Evolutionary conservation across 148 eudicot species (phyloP).

Genomic region (Camellia granthamiana): DNA sequence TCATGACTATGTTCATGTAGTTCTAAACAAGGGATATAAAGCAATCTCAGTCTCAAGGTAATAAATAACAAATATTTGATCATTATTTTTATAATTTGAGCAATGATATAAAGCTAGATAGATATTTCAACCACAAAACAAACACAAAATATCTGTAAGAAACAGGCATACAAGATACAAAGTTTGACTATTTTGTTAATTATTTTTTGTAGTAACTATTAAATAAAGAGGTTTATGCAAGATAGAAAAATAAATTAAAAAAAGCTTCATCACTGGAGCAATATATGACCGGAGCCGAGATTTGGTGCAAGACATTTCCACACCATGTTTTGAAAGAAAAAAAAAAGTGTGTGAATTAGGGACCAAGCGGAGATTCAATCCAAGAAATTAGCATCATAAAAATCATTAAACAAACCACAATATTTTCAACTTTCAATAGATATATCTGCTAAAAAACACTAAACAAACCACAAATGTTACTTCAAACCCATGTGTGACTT

Average conservation of each 20-base stretch:
- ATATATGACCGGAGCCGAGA: not conserved
- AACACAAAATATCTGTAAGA: not conserved
- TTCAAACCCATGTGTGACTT: too few relatives aligned
- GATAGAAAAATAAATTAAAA: not conserved
- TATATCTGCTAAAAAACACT: too few relatives aligned
- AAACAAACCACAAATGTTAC: too few relatives aligned
- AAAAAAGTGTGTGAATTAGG: too few relatives aligned
- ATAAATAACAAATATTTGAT: not conserved
- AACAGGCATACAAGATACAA: not conserved
- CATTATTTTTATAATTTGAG: not conserved
- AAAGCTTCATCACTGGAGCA: constrained; percentile 9
- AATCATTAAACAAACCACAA: too few relatives aligned
- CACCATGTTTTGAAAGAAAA: too few relatives aligned
- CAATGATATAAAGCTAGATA: not conserved
- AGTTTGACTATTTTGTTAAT: not conserved
- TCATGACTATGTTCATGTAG: too few relatives aligned
- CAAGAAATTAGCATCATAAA: too few relatives aligned
- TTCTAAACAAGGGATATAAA: not conserved
- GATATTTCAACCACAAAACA: not conserved
- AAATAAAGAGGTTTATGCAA: not conserved
- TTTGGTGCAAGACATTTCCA: too few relatives aligned
- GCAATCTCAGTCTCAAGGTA: not conserved
- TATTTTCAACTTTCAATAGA: too few relatives aligned
- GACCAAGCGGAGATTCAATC: too few relatives aligned
- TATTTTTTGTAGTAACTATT: not conserved